Base-by-base conservation (phyloP, 306 rosid species). In the Ormosia emarginata region DNA sequence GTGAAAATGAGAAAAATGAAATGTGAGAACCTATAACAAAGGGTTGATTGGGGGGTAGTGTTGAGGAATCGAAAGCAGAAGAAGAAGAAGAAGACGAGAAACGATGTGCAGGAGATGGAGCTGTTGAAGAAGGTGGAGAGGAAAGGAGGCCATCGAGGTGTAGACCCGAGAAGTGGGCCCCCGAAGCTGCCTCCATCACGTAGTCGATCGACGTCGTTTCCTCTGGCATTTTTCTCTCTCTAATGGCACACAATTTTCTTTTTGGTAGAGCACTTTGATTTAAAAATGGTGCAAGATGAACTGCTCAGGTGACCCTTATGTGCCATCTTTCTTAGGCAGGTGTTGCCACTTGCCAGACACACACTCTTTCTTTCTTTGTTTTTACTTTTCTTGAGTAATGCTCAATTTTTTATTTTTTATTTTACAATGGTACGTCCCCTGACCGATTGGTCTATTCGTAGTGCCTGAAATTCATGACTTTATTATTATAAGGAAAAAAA, bases 101-200 rank as follows among this genome's bases (percentile, higher is more conserved):
- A 44, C 79, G 88, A 41, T 86, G 83, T 8, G 84, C 73, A 46
- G 92, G 58, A 11, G 89, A 77, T 2, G 82, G 17, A 3, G 84
- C 17, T 5, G 89, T 75, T 2, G 91, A 71, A 41, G 89, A 30
- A 18, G 89, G 70, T 0, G 87, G 74, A 69, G 94, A 70, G 0
- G 86, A 83, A 24, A 67, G 82, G 62, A 76, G 89, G 46, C 90
- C 87, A 71, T 88, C 93, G 52, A 85, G 82, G 6, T 88, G 87
- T 72, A 91, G 93, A 5, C 92, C 95, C 3, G 95, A 88, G 85
- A 91, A 91, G 77, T 91, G 96, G 40, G 93, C 86, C 13, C 93
- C 93, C 1, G 93, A 89, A 1, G 93, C 91, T 37, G 87, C 86
- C 88, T 89, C 96, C 96, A 89, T 91, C 4, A 79, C 91, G 74